Evolutionary conservation across 768 basidiomycete genomes (phyloP), one percentile per base, ranked within the genome.

Genomic region (Serendipita sp.): DNA sequence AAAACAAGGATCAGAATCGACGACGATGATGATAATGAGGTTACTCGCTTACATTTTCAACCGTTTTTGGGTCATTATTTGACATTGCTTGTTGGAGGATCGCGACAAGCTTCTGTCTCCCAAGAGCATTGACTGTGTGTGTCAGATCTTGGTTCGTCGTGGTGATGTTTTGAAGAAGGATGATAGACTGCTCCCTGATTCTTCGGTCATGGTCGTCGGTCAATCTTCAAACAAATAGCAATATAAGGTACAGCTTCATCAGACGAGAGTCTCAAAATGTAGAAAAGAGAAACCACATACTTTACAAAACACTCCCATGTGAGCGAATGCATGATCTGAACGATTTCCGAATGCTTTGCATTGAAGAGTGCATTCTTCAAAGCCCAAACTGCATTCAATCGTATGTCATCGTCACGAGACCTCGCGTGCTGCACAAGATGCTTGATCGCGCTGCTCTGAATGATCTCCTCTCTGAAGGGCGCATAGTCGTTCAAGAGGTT

Each of bases 401-500:
- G 75, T 4, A 92, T 74, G 0, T 78, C 76, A 7, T 78, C 75
- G 64, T 89, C 83, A 0, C 75, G 75, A 5, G 75, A 75, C 28
- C 74, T 71, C 2, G 86, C 71, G 1, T 92, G 73, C 56, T 79
- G 75, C 30, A 84, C 79, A 7, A 94, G 74, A 1, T 87, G 74
- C 1, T 79, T 74, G 62, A 93, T 76, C 0, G 88, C 74, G 0
- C 85, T 87, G 63, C 86, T 77, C 33, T 83, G 80, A 14, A 93
- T 72, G 63, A 88, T 79, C 4, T 77, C 77, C 61, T 76, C 73
- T 65, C 84, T 76, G 66, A 93, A 70, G 4, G 91, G 90, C 11
- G 90, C 91, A 72, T 90, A 92, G 61, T 90, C 88, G 61, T 83
- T 85, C 5, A 94, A 81, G 44, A 94, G 78, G 70, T 96, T 95